These are phyloP conservation scores for Gomphus bonarii DNA, from an alignment of 1,284 basidiomycete genomes.

Conservation along the genomic window DNA sequence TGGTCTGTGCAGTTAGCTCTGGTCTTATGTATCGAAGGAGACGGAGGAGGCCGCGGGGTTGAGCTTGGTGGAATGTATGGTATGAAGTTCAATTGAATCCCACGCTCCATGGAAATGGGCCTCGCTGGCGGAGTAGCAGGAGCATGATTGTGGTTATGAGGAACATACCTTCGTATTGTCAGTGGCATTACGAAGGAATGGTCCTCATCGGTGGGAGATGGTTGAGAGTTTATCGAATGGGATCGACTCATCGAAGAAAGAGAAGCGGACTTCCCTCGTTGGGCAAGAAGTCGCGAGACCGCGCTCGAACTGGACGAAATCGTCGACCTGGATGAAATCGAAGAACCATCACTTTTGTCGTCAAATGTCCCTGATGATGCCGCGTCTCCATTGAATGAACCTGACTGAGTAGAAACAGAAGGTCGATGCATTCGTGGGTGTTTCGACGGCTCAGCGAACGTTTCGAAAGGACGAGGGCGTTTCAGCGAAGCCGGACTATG, in stretches of 20 bases:
- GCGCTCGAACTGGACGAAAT: too few species aligned
- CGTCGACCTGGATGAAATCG: background rate
- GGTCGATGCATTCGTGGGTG: background rate
- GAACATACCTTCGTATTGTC: background rate
- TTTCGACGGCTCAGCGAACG: background rate
- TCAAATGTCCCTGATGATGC: background rate
- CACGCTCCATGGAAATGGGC: background rate
- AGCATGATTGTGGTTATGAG: background rate
- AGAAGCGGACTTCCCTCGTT: background rate
- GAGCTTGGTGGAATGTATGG: background rate
- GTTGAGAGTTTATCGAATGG: background rate
- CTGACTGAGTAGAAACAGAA: background rate
- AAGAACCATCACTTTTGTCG: background rate
- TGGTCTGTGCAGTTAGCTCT: slow-evolving; percentile 2
- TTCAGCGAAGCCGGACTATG: background rate
- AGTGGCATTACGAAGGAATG: background rate
- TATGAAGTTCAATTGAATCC: background rate
- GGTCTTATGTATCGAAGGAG: background rate
- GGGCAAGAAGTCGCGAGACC: background rate
- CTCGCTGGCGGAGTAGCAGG: background rate
- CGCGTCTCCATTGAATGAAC: background rate
- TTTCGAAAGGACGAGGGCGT: background rate
- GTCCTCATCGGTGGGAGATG: background rate
- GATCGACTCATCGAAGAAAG: background rate
- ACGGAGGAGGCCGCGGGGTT: background rate